Percentiles rank a stretch among this genome's conserved stretches.
Conservation (phyloP, 352 stramenopile genomes). For the Phytophthora chlamydospora region DNA sequence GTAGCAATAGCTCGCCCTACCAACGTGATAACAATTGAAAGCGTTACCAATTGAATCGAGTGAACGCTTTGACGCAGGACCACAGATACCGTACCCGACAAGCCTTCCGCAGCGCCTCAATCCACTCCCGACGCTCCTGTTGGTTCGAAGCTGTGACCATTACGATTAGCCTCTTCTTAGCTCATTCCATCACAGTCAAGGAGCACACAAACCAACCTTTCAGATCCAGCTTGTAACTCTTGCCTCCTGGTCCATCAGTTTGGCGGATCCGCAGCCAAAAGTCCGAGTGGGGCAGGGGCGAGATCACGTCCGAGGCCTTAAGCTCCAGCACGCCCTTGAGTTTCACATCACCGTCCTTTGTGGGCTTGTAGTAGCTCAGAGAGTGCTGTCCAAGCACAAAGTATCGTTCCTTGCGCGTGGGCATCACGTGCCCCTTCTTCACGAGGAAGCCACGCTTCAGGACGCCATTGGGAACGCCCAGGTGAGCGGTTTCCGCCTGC, state of each 20-base stretch:
- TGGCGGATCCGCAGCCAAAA: slow-evolving; percentile 73
- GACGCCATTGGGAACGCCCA: slow-evolving; percentile 21
- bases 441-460: slow-evolving; percentile 52
- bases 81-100: slow-evolving; percentile 42
- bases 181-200: background rate
- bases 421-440: slow-evolving; percentile 63
- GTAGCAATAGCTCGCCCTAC: slow-evolving; percentile 33
- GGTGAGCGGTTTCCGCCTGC: slow-evolving; percentile 24
- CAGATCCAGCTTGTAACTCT: slow-evolving; percentile 72
- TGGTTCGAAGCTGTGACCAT: slow-evolving; percentile 42
- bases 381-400: slow-evolving; percentile 50
- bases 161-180: slow-evolving; percentile 8
- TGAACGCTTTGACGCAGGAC: background rate
- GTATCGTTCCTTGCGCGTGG: slow-evolving; percentile 61
- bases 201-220: slow-evolving; percentile 47
- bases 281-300: slow-evolving; percentile 52
- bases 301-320: slow-evolving; percentile 52
- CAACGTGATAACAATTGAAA: background rate
- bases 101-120: slow-evolving; percentile 57
- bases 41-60: background rate
- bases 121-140: slow-evolving; percentile 65
- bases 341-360: slow-evolving; percentile 30
- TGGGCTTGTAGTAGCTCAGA: slow-evolving; percentile 59
- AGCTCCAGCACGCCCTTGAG: slow-evolving; percentile 57
- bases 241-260: slow-evolving; percentile 46